These are phyloP conservation scores for Acrocalymma vagum DNA, from an alignment of 2,329 filamentous ascomycete species.

Conservation along the genomic window DNA sequence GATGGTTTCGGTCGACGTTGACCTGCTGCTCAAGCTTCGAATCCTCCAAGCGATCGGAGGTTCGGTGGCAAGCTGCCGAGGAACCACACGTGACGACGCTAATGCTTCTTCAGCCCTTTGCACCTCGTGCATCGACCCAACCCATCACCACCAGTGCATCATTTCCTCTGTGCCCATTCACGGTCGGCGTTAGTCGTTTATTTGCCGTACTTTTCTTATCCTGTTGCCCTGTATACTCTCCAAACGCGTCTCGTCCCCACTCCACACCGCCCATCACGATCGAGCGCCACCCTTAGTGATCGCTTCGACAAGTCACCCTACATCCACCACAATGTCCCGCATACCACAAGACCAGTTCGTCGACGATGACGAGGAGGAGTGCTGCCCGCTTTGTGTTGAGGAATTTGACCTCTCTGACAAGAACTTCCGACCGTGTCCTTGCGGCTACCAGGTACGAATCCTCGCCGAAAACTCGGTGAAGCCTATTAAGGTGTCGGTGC, in stretches of 20 bases:
- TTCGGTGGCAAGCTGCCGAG: slow-evolving; percentile 10
- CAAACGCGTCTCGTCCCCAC: slow-evolving; percentile 6
- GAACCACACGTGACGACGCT: slow-evolving; percentile 11
- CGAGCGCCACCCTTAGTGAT: slow-evolving; percentile 35
- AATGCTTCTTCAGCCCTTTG: slow-evolving; percentile 20
- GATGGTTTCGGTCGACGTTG: slow-evolving; percentile 35
- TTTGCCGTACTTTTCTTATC: slow-evolving; percentile 25
- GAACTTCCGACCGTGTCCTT: slow-evolving; percentile 96
- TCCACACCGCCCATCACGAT: slow-evolving; percentile 19
- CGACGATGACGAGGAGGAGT: slow-evolving; percentile 61
- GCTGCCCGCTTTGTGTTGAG: slow-evolving; percentile 95
- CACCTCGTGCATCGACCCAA: slow-evolving; percentile 33
- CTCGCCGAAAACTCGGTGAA: slow-evolving; percentile 24
- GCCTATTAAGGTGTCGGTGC: slow-evolving; percentile 20
- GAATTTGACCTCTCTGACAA: slow-evolving; percentile 98
- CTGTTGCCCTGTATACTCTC: slow-evolving; percentile 12
- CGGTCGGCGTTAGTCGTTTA: slow-evolving; percentile 42
- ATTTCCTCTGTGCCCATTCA: slow-evolving; percentile 30
- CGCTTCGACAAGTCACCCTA: slow-evolving; percentile 23
- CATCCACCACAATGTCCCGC: slow-evolving; percentile 54
- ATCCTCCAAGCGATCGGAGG: slow-evolving; percentile 7
- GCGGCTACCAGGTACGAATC: slow-evolving; percentile 89
- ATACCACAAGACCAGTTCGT: slow-evolving; percentile 62
- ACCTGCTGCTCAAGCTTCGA: slow-evolving; percentile 14
- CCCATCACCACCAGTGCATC: slow-evolving; percentile 31